Evolutionary conservation across 495 filamentous ascomycete genomes (phyloP), one percentile per base, ranked within the genome.

Genomic region (Glarea lozoyensis): DNA sequence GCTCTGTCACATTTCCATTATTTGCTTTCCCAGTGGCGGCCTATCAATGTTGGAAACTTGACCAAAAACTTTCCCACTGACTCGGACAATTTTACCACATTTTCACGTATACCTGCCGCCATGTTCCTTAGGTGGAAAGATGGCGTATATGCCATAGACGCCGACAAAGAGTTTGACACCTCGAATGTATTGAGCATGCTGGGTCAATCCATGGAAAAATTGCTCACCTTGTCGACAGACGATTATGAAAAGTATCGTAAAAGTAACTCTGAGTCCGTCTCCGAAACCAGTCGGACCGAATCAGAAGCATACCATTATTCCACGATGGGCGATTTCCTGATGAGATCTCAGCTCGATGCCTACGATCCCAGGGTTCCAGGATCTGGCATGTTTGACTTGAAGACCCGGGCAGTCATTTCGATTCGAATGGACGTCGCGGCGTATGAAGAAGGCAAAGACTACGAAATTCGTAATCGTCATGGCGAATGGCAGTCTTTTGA

Each of bases 331-430:
- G 84, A 95, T 56, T 88, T 99, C 54, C 64, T 97, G 50, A 88
- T 97, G 85, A 80, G 92, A 20, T 95, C 93, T 1, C 92, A 99
- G 62, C 69, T 99, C 17, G 92, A 99, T 58, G 93, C 93, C 2
- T 68, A 93, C 53, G 90, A 99, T 56, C 66, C 81, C 2, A 73
- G 88, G 6, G 59, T 99, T 9, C 92, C 90, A 0, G 93, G 92
- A 3, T 84, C 84, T 3, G 92, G 92, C 32, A 90, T 94, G 78
- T 99, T 96, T 56, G 92, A 99, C 58, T 65, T 99, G 37, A 99
- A 99, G 64, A 96, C 92, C 1, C 75, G 92, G 46, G 92, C 92
- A 1, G 92, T 95, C 3, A 68, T 93, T 5, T 78, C 86, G 0
- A 84, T 97, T 41, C 87, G 92, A 9, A 93, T 94, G 86, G 80